Evolutionary conservation across 2,329 filamentous ascomycete genomes (phyloP), one percentile per base, ranked within the genome.

Genomic region (Laburnicola sp.): DNA sequence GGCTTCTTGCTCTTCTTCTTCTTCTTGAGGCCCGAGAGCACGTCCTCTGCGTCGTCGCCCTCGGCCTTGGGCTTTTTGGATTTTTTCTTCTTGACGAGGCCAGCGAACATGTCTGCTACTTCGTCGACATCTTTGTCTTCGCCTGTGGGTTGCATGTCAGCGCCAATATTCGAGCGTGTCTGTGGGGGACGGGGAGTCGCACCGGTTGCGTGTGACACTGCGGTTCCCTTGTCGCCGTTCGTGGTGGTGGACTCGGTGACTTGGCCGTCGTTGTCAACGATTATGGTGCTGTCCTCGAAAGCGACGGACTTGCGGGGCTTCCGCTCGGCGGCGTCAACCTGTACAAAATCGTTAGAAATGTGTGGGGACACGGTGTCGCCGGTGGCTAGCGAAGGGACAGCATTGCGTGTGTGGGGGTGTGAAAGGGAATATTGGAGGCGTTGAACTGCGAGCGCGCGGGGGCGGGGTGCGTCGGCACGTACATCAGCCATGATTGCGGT

Each of bases 291-390:
- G 76, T 94, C 89, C 72, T 87, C 92, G 75, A 97, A 97, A 60
- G 91, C 87, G 69, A 97, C 93, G 40, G 91, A 95, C 79, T 97
- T 96, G 78, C 92, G 88, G 69, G 87, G 85, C 75, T 89, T 91
- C 71, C 83, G 82, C 66, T 86, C 82, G 53, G 72, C 61, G 73
- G 64, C 55, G 73, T 62, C 58, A 75, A 71, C 34, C 43, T 45
- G 34, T 38, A 3, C 26, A 3, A 2, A 6, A 8, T n/a, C 30
- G 43, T 45, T 22, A 45, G 43, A 21, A 28, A 26, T 26, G 7
- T 9, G 35, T 32, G 27, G 22, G 23, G n/a, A 22, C 4, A 7
- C 11, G 9, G 6, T 31, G 27, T 45, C 42, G 16, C 11, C 22
- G 9, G 42, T 5, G 4, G 25, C 11, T 27, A 23, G 4, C 9